These are phyloP conservation scores for Linaria vulgaris DNA, from an alignment of 257 asterid genomes.

Conservation along the genomic window DNA sequence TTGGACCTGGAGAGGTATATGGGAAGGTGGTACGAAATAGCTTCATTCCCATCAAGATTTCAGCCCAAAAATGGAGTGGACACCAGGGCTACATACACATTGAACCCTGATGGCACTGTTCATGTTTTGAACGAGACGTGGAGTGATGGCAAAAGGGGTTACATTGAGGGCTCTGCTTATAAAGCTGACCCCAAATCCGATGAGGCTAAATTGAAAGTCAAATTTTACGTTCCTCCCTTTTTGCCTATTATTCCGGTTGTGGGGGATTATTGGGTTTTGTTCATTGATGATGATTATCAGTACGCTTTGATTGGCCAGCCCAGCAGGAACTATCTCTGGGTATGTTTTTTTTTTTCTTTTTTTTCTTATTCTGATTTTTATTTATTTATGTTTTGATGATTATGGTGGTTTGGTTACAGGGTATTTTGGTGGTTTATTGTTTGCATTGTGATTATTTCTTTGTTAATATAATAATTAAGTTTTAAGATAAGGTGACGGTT, in stretches of 20 bases:
- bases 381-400: neutral
- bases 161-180: constrained; percentile 64
- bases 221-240: constrained; percentile 59
- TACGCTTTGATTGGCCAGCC: constrained; percentile 77
- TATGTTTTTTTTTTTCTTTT: constrained; percentile 27
- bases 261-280: constrained; percentile 67
- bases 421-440: too few species aligned
- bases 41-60: constrained; percentile 69
- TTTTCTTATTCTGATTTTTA: neutral
- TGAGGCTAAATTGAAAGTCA: constrained; percentile 67
- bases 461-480: too few species aligned
- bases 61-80: constrained; percentile 71
- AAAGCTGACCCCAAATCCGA: constrained; percentile 66
- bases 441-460: too few species aligned
- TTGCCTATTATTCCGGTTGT: constrained; percentile 54
- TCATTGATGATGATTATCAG: constrained; percentile 47
- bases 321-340: constrained; percentile 70
- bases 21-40: constrained; percentile 97
- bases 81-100: constrained; percentile 76
- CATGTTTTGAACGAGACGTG: constrained; percentile 82
- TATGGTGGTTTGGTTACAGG: neutral
- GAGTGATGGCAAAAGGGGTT: constrained; percentile 67
- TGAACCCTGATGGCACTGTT: constrained; percentile 67
- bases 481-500: too few species aligned
- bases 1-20: constrained; percentile 60